Evolutionary conservation across 306 rosid genomes (phyloP).

Genomic region (Herpetospermum pedunculosum): DNA sequence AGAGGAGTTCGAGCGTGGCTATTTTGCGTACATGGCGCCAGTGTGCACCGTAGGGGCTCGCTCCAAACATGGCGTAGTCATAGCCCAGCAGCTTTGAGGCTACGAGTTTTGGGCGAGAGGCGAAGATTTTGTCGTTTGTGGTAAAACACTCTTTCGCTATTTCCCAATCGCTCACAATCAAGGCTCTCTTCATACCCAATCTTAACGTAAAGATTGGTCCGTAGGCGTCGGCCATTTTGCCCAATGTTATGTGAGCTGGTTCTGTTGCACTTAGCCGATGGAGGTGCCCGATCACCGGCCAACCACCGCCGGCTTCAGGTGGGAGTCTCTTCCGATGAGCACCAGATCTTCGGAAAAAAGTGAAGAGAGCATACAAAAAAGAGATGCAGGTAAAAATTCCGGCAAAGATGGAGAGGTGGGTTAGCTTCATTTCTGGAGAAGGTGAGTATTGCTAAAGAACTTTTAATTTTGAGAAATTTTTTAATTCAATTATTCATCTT

Average conservation of each 20-base stretch:
- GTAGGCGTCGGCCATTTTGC: background rate
- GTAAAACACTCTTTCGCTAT: conserved; percentile 46
- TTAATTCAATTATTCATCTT: no score
- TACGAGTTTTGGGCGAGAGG: conserved; percentile 18
- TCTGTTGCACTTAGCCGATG: background rate
- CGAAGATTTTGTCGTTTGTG: conserved; percentile 15
- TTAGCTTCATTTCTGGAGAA: no score
- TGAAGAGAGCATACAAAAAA: background rate
- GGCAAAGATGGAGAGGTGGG: no score
- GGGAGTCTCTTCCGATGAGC: background rate
- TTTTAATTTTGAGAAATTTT: no score
- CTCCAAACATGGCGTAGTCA: conserved; percentile 17
- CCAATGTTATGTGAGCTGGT: background rate
- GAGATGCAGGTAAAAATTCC: background rate
- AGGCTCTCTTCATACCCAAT: conserved; percentile 17
- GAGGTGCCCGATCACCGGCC: conserved; percentile 27
- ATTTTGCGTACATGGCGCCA: conserved; percentile 25
- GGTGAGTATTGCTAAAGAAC: no score
- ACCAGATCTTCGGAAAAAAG: background rate
- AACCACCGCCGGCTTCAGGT: conserved; percentile 1
- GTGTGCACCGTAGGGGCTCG: conserved; percentile 11
- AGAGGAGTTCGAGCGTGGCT: conserved; percentile 10
- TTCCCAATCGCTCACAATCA: conserved; percentile 31
- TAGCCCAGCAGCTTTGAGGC: conserved; percentile 6
- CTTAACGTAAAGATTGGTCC: conserved; percentile 19